Evolutionary conservation across 176 grass and related monocot genomes (phyloP).

Genomic region (Musa itinerans): DNA sequence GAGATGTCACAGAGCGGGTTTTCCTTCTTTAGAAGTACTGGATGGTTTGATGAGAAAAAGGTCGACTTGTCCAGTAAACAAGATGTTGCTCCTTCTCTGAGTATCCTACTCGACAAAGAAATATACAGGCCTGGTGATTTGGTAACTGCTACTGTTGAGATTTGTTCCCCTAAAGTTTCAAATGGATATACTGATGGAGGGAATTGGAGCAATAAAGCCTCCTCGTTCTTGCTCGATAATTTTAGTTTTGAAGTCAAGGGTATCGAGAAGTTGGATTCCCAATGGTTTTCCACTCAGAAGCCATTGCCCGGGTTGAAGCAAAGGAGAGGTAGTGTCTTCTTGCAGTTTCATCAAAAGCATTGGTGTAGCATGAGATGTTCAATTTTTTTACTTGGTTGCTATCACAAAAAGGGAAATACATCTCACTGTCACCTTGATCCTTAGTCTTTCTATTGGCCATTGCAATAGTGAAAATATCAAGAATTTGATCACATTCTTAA

Average conservation of each 20-base stretch:
- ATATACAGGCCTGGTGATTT: conserved; percentile 69
- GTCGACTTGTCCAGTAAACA: conserved; percentile 27
- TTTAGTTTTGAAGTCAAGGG: conserved; percentile 79
- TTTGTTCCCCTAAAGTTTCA: conserved; percentile 30
- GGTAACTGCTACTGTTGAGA: conserved; percentile 58
- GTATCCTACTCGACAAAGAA: conserved; percentile 78
- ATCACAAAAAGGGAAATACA: background rate
- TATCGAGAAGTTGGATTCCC: conserved; percentile 82
- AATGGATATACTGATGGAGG: conserved; percentile 29
- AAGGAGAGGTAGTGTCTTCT: conserved; percentile 47
- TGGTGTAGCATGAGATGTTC: background rate
- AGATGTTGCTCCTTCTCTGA: conserved; percentile 53
- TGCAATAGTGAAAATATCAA: background rate
- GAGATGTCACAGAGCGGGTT: conserved; percentile 64
- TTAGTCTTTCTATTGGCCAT: background rate
- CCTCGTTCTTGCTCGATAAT: conserved; percentile 61
- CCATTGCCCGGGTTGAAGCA: conserved; percentile 64
- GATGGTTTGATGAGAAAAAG: conserved; percentile 65
- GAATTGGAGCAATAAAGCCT: background rate
- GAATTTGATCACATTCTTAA: too few relatives aligned
- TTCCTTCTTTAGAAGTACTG: conserved; percentile 63
- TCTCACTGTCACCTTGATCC: background rate
- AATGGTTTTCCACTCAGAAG: conserved; percentile 75
- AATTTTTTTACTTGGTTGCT: background rate
- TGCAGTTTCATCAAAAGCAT: background rate